Percentiles rank a stretch among this genome's conserved stretches.
These are phyloP conservation scores for Silybum marianum DNA, from an alignment of 129 eudicot genomes.

Conservation along the genomic window DNA sequence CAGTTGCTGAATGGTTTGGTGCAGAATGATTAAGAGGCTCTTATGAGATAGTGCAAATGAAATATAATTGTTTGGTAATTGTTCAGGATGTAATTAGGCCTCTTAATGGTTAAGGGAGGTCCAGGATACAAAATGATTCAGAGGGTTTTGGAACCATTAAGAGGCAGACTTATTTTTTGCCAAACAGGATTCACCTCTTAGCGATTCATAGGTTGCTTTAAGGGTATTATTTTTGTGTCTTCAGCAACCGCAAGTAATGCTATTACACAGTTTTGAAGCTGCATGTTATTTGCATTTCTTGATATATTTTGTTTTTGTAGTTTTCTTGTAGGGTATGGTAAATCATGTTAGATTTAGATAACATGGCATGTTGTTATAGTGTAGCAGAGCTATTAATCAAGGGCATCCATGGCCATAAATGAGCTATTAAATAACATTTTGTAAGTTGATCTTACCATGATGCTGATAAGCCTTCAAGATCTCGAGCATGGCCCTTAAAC, in stretches of 20 bases:
- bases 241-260: not conserved
- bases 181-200: too few species aligned
- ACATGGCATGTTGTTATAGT: not conserved
- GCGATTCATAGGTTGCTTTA: too few species aligned
- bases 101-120: too few species aligned
- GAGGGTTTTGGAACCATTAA: too few species aligned
- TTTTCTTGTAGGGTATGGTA: not conserved
- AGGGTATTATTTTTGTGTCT: not conserved
- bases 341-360: not conserved
- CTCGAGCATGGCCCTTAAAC: not conserved
- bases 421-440: not conserved
- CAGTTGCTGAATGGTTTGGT: too few species aligned
- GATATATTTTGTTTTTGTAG: not conserved
- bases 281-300: not conserved
- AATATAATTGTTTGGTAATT: too few species aligned
- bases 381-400: not conserved
- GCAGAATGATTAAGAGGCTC: too few species aligned
- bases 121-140: too few species aligned
- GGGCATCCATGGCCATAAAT: not conserved
- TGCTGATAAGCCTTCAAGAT: not conserved
- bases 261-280: not conserved
- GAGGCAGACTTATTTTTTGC: too few species aligned
- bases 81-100: too few species aligned
- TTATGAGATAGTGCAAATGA: too few species aligned
- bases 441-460: not conserved